A percentile compares a stretch with the other conserved stretches of the same genome.
Conservation (phyloP, 306 rosid genomes). For the Inga oerstediana region DNA sequence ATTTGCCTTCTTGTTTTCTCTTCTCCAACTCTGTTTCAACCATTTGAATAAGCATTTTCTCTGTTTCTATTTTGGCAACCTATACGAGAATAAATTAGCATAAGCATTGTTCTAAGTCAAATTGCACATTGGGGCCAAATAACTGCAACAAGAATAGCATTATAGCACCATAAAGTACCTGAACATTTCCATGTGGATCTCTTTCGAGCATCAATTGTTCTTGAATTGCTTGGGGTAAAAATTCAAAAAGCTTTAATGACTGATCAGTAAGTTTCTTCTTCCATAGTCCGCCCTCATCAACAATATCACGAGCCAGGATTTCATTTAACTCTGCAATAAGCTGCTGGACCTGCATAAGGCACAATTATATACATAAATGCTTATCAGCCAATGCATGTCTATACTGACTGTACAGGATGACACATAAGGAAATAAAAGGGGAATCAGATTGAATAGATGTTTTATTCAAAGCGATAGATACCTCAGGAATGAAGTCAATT, state of each 20-base stretch:
- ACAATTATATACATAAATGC: constrained; percentile 35
- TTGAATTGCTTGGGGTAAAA: constrained; percentile 94
- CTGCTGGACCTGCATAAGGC: constrained; percentile 77
- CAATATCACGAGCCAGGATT: constrained; percentile 78
- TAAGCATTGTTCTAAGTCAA: constrained; percentile 13
- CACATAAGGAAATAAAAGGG: neutral
- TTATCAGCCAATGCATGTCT: constrained; percentile 6
- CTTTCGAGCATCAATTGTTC: constrained; percentile 99
- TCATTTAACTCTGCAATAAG: constrained; percentile 96
- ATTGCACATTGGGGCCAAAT: constrained; percentile 4
- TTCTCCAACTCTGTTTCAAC: constrained; percentile 91
- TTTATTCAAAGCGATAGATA: constrained; percentile 41
- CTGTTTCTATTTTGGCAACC: constrained; percentile 99
- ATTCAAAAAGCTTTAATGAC: constrained; percentile 83
- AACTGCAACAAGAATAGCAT: constrained; percentile 24
- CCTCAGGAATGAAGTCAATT: constrained; percentile 99
- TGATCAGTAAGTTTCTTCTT: constrained; percentile 84
- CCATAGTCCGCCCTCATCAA: constrained; percentile 91
- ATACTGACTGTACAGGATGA: neutral
- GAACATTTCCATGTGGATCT: constrained; percentile 99
- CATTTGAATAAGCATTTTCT: constrained; percentile 99
- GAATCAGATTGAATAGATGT: constrained; percentile 6
- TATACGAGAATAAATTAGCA: constrained; percentile 34
- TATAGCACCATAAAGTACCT: constrained; percentile 54
- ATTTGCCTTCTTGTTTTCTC: constrained; percentile 77